Conservation (phyloP, 148 eudicot genomes). For the Fallopia convolvulus region DNA sequence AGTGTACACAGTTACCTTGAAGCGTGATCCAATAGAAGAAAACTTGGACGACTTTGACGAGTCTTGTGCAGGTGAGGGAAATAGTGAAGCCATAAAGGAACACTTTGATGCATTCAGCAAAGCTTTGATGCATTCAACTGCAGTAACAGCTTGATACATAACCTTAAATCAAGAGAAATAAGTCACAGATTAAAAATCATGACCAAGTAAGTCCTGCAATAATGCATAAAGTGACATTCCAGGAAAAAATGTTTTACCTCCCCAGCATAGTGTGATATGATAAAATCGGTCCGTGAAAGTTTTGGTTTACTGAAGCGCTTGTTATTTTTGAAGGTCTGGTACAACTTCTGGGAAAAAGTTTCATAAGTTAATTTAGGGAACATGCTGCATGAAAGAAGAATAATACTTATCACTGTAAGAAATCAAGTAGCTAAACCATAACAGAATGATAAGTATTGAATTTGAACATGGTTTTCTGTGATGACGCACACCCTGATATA, state of each 20-base stretch:
- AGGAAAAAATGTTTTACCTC: conserved; percentile 29
- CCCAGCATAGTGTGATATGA: conserved; percentile 66
- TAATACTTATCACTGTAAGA: not conserved
- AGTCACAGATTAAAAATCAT: not conserved
- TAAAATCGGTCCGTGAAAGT: conserved; percentile 61
- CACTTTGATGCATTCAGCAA: conserved; percentile 51
- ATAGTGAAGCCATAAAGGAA: conserved; percentile 50
- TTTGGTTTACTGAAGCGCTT: conserved; percentile 69
- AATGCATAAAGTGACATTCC: not conserved
- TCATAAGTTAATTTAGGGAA: conserved; percentile 72
- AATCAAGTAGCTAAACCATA: not conserved
- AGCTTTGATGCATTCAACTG: too few relatives aligned
- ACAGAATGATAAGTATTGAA: not conserved
- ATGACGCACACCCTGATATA: not conserved
- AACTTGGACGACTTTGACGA: conserved; percentile 61
- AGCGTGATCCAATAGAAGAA: conserved; percentile 64
- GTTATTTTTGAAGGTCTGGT: conserved; percentile 57
- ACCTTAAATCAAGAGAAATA: conserved; percentile 25
- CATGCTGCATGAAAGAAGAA: conserved; percentile 40
- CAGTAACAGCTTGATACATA: too few relatives aligned
- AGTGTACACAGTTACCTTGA: conserved; percentile 34
- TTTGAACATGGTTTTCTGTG: conserved; percentile 1
- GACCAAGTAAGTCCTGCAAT: not conserved
- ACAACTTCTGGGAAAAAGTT: conserved; percentile 71
- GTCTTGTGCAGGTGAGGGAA: conserved; percentile 49